Evolutionary conservation across 208 protist genomes (phyloP), one percentile per base, ranked within the genome.

Genomic region (Wallacemonas sp.): DNA sequence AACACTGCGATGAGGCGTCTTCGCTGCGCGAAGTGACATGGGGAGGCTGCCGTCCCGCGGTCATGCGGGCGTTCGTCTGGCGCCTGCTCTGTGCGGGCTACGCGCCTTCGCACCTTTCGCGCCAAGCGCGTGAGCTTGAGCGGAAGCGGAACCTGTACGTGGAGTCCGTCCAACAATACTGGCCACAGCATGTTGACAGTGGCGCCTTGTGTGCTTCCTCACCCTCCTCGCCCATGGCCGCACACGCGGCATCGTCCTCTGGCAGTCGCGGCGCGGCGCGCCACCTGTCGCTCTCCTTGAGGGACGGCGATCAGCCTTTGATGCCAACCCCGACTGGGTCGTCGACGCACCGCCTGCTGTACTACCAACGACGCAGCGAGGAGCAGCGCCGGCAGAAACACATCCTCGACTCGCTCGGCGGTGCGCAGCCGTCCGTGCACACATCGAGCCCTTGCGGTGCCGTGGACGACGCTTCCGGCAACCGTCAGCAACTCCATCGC

Each of bases 71-170:
- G 9, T 46, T 63, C 37, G 69, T 79, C 22, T 95, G 87, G 85
- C 77, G 85, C 5, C 66, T 95, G 45, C 57, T 95, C 15, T 78
- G 63, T 37, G 70, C 65, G 27, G 75, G 76, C 15, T 82, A 80
- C 53, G 76, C 74, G 6, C 68, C 76, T 15, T 50, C 76, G 17
- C 38, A 57, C 10, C 44, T 78, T 26, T 3, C 57, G 17, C 81
- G 75, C 10, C 87, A 93, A 61, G 41, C 50, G 39, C 29, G 58
- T n/a, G 86, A 89, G 63, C 69, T 93, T 6, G 48, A 59, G 24
- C 81, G 81, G 24, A 90, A 91, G 63, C 83, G 89, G 3, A 66
- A 66, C 15, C 72, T 79, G 53, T 95, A 95, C 67, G 71, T 65
- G 30, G 63, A 66, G 27, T 83, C 81, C 55, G 68, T 78, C 0